Base-by-base conservation (phyloP, 179 eudicot genomes). In the Sideroxylon spinosum region DNA sequence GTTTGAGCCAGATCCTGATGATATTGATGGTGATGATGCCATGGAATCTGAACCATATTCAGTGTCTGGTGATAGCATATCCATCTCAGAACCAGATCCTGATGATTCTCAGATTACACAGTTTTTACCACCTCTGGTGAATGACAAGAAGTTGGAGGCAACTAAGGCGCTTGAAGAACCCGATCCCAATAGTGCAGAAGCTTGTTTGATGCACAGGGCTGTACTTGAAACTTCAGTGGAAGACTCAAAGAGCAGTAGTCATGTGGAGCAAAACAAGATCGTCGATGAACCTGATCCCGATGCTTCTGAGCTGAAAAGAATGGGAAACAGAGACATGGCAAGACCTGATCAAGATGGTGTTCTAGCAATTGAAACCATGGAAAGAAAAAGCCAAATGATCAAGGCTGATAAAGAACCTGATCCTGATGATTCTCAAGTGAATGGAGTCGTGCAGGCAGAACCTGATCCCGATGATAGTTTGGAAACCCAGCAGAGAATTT, bases 71-170 rank as follows among this genome's bases (percentile, higher is more conserved):
- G 73, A 14, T 76, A 25, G 7, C 65, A 57, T 14, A 32, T 68
- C 56, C 16, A 26, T 56, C 17, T 53, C 37, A 56, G 88, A 84
- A 81, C 82, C 86, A n/a, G 85, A 86, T 75, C 83, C 86, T 48
- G 89, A 80, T 89, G 84, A 86, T 87, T 46, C 68, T 66, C 79
- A 74, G 48, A 49, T 63, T 57, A 75, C 78, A 61, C 59, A 48
- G 19, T 46, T 64, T 48, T 13, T 46, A 0, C 44, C 3, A 3
- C 63, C 53, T 56, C 8, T 69, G 5, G 44, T n/a, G 52, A 26
- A 25, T 50, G 73, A 52, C 13, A 19, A 46, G 46, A 32, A 52
- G 49, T 13, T 50, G 9, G 22, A 68, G 7, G 62, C 1, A 60
- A 26, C 57, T 48, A 20, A 80, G 62, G 25, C 44, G 13, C 7